Base-by-base conservation (phyloP, 2,329 filamentous ascomycete genomes). In the Setomelanomma holmii region DNA sequence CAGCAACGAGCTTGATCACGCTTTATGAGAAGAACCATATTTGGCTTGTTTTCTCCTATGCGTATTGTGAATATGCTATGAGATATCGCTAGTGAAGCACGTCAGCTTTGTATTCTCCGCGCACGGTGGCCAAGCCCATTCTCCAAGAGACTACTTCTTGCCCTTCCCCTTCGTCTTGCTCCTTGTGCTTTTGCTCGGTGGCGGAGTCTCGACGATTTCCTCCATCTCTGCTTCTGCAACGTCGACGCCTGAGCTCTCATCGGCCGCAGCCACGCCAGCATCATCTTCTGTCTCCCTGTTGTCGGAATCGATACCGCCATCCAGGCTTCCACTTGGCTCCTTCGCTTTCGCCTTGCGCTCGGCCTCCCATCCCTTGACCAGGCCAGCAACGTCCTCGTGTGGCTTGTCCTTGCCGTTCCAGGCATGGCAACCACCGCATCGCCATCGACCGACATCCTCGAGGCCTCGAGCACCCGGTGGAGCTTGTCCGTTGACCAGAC, bases 401-500 rank as follows among this genome's bases (percentile, higher is more conserved):
- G 86, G 85, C 71, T 93, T 90, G 64, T 91, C 85, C 66, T 89
- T 85, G 0, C 93, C 93, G 71, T 99, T 99, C 78, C 84, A 83
- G 1, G 86, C 81, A 8, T 88, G 87, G 68, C 95, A 99, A n/a
- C 85, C 85, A 71, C 90, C 89, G 74, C 95, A 99, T 54, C 88
- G 86, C 95, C 95, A 99, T 55, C 82, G 81, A 1, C 93, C 95
- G 1, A 99, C 68, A 45, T 97, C 93, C 34, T 90, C 86, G 1
- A 93, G 77, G 0, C 82, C 85, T 62, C 86, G 89, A 0, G 89
- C 88, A 1, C 95, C 95, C 0, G 95, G 93, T 1, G 95, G 93
- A 3, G 95, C 95, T 72, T 97, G 95, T 0, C 96, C 95, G 71
- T 99, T 99, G 41, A 99, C 93, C 1, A 97, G 83, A 23, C 91